These are phyloP conservation scores for Tolypocladium endophyticum DNA, from an alignment of 2,329 filamentous ascomycete genomes.

Conservation along the genomic window DNA sequence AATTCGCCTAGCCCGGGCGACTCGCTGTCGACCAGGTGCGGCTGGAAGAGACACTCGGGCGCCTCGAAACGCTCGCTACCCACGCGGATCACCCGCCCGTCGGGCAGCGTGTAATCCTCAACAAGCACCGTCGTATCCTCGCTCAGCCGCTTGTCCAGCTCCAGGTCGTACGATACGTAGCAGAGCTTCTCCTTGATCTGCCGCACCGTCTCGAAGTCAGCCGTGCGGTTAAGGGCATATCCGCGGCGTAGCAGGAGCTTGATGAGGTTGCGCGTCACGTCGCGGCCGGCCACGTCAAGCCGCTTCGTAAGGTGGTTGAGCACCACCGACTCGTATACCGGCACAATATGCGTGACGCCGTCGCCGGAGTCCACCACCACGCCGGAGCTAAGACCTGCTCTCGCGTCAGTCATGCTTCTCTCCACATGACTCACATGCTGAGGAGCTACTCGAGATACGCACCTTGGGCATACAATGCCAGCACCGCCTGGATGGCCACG, in stretches of 20 bases:
- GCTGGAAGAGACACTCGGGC: slow-evolving; percentile 96
- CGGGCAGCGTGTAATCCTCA: slow-evolving; percentile 93
- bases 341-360: slow-evolving; percentile 96
- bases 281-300: slow-evolving; percentile 89
- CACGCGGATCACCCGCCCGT: slow-evolving; percentile 90
- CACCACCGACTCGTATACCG: slow-evolving; percentile 95
- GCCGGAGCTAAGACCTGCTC: slow-evolving; percentile 68
- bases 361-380: slow-evolving; percentile 99
- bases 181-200: slow-evolving; percentile 99
- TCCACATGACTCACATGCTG: no score
- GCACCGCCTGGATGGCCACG: slow-evolving; percentile 92
- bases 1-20: slow-evolving; percentile 95
- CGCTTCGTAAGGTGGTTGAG: slow-evolving; percentile 92
- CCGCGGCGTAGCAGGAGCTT: slow-evolving; percentile 85
- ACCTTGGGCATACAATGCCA: slow-evolving; percentile 95
- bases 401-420: not conserved
- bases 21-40: slow-evolving; percentile 93
- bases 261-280: slow-evolving; percentile 97
- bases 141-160: slow-evolving; percentile 88
- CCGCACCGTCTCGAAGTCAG: slow-evolving; percentile 96
- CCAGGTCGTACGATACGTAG: slow-evolving; percentile 97
- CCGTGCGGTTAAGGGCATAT: slow-evolving; percentile 94
- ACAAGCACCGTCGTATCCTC: slow-evolving; percentile 97
- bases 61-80: slow-evolving; percentile 97
- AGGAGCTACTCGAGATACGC: slow-evolving; percentile 15